A percentile compares a stretch with the other conserved stretches of the same genome.
These are phyloP conservation scores for Nymphaea thermarum DNA, from an alignment of 164 flowering plant species.

Conservation along the genomic window DNA sequence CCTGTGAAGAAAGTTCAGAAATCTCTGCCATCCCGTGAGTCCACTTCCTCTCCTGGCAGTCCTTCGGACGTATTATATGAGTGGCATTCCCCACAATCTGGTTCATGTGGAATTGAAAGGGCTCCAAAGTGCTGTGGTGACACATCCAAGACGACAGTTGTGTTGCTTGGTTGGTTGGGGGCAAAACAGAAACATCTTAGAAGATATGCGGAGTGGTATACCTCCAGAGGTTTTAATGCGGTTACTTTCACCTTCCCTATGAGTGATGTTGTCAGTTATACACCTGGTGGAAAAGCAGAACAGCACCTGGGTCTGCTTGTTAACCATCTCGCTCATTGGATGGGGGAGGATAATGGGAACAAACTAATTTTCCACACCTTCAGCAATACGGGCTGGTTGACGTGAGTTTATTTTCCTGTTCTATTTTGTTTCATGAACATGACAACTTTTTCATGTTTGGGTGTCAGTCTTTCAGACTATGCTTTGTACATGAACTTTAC, in stretches of 20 bases:
- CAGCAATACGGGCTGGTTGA: slow-evolving; percentile 98
- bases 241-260: slow-evolving; percentile 95
- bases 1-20: slow-evolving; percentile 7
- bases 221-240: slow-evolving; percentile 86
- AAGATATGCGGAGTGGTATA: slow-evolving; percentile 92
- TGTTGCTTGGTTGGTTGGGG: slow-evolving; percentile 97
- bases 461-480: too few relatives aligned
- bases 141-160: slow-evolving; percentile 75
- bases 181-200: slow-evolving; percentile 92
- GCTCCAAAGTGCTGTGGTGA: slow-evolving; percentile 46
- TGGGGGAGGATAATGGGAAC: slow-evolving; percentile 60
- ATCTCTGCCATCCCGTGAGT: slow-evolving; percentile 29
- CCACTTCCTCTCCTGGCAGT: slow-evolving; percentile 12
- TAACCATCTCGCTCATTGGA: slow-evolving; percentile 79
- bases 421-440: background rate
- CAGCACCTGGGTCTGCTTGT: slow-evolving; percentile 67
- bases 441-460: too few relatives aligned
- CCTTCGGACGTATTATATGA: slow-evolving; percentile 55
- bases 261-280: slow-evolving; percentile 72
- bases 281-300: slow-evolving; percentile 89
- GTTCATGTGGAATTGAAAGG: slow-evolving; percentile 21
- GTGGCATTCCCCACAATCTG: slow-evolving; percentile 84
- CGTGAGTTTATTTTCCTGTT: slow-evolving; percentile 38
- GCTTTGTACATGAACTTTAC: too few relatives aligned
- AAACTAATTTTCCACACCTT: slow-evolving; percentile 82